These are phyloP conservation scores for Mycena rosella DNA, from an alignment of 768 basidiomycete species.

Conservation along the genomic window DNA sequence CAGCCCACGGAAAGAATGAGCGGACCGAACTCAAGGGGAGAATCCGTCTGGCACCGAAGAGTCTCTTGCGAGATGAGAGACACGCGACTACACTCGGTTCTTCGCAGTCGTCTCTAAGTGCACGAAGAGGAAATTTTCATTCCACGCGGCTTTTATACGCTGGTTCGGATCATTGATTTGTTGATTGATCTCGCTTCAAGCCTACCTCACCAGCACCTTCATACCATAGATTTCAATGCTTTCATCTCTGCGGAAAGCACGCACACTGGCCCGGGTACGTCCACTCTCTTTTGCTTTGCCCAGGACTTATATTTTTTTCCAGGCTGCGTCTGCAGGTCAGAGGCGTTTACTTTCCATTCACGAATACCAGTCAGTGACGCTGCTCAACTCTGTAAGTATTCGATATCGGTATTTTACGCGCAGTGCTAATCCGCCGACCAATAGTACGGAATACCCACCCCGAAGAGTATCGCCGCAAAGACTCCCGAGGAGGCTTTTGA, in stretches of 20 bases:
- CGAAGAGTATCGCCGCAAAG: conserved; percentile 90
- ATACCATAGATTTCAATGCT: conserved; percentile 66
- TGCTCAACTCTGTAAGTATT: conserved; percentile 87
- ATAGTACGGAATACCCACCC: conserved; percentile 96
- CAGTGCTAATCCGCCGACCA: not conserved
- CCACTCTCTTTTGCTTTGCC: not conserved
- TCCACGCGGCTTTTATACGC: not conserved
- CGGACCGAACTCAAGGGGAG: conserved; percentile 88
- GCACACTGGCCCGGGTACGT: conserved; percentile 74
- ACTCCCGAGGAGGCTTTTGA: conserved; percentile 90
- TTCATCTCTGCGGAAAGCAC: conserved; percentile 73
- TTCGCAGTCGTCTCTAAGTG: conserved; percentile 75
- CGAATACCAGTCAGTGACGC: conserved; percentile 96
- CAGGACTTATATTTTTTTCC: conserved; percentile 28
- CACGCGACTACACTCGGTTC: conserved; percentile 58
- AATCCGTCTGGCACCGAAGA: conserved; percentile 73
- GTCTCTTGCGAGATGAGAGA: conserved; percentile 75
- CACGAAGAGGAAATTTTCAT: not conserved
- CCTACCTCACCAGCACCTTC: not conserved
- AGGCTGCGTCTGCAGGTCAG: conserved; percentile 84
- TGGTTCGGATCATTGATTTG: too few relatives aligned
- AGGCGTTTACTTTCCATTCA: conserved; percentile 96
- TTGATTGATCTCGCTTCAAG: too few relatives aligned
- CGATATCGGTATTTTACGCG: conserved; percentile 1
- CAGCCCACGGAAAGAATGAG: conserved; percentile 65